These are phyloP conservation scores for Akanthomyces dipterigenus DNA, from an alignment of 2,329 filamentous ascomycete genomes.

Conservation along the genomic window DNA sequence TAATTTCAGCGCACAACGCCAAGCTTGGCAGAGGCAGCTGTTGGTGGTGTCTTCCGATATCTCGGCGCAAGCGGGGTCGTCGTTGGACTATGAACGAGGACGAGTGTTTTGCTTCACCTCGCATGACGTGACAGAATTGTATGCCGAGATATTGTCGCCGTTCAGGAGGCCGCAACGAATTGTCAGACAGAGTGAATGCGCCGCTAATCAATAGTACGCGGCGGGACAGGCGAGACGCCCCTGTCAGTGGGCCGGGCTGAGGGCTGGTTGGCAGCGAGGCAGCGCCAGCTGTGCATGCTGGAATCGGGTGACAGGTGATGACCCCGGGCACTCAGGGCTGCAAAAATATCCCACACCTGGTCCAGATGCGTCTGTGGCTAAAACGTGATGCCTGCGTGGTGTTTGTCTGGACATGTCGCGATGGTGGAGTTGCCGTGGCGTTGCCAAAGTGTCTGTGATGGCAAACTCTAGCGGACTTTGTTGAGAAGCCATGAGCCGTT, in stretches of 20 bases:
- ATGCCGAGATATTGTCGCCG: background rate
- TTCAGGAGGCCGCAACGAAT: slow-evolving; percentile 1
- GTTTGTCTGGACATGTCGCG: slow-evolving; percentile 10
- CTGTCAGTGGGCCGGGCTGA: slow-evolving; percentile 6
- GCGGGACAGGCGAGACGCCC: slow-evolving; percentile 3
- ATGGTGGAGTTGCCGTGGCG: slow-evolving; percentile 9
- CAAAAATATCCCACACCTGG: background rate
- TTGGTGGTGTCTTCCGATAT: background rate
- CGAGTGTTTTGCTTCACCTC: background rate
- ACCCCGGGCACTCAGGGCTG: background rate
- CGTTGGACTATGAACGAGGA: background rate
- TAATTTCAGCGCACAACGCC: slow-evolving; percentile 8
- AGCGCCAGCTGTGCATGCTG: background rate
- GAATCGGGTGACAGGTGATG: slow-evolving; percentile 1
- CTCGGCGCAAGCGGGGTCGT: background rate
- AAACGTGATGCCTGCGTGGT: slow-evolving; percentile 5
- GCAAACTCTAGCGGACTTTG: slow-evolving; percentile 6
- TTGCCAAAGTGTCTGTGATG: background rate
- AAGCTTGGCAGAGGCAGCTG: background rate
- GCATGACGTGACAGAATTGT: slow-evolving; percentile 3
- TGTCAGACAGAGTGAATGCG: background rate
- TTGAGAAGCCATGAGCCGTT: background rate
- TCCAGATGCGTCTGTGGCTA: background rate
- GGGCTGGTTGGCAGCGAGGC: slow-evolving; percentile 7
- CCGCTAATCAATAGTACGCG: slow-evolving; percentile 7